These are phyloP conservation scores for Pichia sp. DNA, from an alignment of 1,139 yeast genomes.

Conservation along the genomic window DNA sequence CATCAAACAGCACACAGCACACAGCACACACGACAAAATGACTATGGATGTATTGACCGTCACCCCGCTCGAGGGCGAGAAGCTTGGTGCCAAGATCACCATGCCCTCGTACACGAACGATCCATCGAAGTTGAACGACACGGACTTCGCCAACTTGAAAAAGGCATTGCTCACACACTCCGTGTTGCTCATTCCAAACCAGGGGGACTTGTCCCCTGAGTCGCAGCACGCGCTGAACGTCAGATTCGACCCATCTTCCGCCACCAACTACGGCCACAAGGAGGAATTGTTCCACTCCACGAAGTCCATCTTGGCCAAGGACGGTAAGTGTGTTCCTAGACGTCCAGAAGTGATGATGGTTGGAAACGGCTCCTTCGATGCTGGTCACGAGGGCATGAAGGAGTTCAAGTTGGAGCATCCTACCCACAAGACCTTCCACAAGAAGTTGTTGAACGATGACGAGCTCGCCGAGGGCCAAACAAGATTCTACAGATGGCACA, in stretches of 20 bases:
- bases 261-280: constrained; percentile 77
- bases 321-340: constrained; percentile 70
- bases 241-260: constrained; percentile 71
- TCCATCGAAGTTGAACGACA: constrained; percentile 66
- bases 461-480: constrained; percentile 60
- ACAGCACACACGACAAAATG: constrained; percentile 2
- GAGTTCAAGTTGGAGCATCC: constrained; percentile 74
- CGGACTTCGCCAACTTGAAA: constrained; percentile 57
- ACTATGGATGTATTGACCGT: constrained; percentile 27
- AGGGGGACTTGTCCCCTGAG: constrained; percentile 59
- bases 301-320: constrained; percentile 71
- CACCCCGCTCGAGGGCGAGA: constrained; percentile 47
- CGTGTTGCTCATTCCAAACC: constrained; percentile 70
- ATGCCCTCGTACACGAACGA: constrained; percentile 68
- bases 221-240: constrained; percentile 73
- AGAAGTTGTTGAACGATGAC: constrained; percentile 57
- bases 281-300: constrained; percentile 71
- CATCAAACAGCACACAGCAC: not conserved
- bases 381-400: constrained; percentile 60
- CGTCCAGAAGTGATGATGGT: constrained; percentile 88
- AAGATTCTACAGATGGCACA: constrained; percentile 88
- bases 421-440: constrained; percentile 76
- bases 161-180: constrained; percentile 64
- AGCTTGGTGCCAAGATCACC: constrained; percentile 64
- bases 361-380: constrained; percentile 73